Evolutionary conservation across 768 basidiomycete species (phyloP), one percentile per base, ranked within the genome.

Genomic region (Podaxis sp.): DNA sequence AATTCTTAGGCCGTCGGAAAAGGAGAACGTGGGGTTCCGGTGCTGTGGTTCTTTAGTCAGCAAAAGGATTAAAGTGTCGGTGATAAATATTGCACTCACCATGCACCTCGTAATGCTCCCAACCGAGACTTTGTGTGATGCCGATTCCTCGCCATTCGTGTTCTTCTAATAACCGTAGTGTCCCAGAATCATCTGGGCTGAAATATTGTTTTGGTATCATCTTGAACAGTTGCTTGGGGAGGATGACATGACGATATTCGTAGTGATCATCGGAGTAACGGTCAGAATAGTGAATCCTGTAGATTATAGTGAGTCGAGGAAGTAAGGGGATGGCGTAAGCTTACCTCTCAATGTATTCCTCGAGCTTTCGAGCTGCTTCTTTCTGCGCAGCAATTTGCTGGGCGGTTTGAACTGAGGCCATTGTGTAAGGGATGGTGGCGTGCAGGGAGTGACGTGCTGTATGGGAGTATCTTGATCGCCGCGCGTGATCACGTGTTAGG

Each of bases 101-200:
- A 68, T 98, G 95, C n/a, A 95, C 91, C 78, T 95, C 95, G 68
- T 95, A 98, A 68, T 97, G 95, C 69, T 93, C 91, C 95, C 95
- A 98, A 3, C 95, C 95, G 23, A 96, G 78, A 73, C 92, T 95
- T 75, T 99, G 96, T 44, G 90, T 91, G 64, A 98, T 96, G 7
- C 96, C 96, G 59, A 99, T 93, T 0, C 91, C 91, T 71, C 96
- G 83, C 96, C 96, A 99, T 74, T 99, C 97, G 46, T 82, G 75
- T 70, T 99, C 96, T 2, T 83, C 72, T 59, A 98, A 77, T 44
- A 98, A 83, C 3, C 95, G 85, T 57, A 98, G 80, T 3, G 88
- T 84, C 4, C 92, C 91, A 44, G 84, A 80, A 13, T 81, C 78
- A 59, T 93, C 90, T 61, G 85, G 83, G 44, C 83, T 86, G 71